These are phyloP conservation scores for Aspergillus egyptiacus DNA, from an alignment of 495 filamentous ascomycete species.

Conservation along the genomic window DNA sequence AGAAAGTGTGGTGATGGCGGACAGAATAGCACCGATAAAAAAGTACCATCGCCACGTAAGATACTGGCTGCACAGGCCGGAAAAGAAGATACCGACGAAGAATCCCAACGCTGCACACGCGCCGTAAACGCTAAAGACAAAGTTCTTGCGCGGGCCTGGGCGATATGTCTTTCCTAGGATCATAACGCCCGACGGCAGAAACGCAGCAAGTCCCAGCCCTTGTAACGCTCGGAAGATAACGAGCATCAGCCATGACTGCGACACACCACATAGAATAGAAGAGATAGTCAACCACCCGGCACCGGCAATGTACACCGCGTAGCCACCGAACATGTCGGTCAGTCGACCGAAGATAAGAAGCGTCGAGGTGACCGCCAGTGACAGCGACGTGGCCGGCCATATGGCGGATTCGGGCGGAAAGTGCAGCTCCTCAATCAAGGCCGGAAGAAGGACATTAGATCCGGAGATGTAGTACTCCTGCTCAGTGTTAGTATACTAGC, in stretches of 20 bases:
- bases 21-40: conserved; percentile 60
- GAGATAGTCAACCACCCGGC: conserved; percentile 67
- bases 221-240: conserved; percentile 71
- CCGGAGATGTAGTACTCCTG: conserved; percentile 78
- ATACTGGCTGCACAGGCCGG: conserved; percentile 61
- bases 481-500: neutral
- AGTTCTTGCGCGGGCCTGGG: conserved; percentile 78
- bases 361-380: conserved; percentile 65
- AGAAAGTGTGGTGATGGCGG: conserved; percentile 43
- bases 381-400: conserved; percentile 78
- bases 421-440: conserved; percentile 53
- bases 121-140: conserved; percentile 77
- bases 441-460: conserved; percentile 76
- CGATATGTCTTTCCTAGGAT: conserved; percentile 75
- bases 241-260: conserved; percentile 63
- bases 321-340: conserved; percentile 74
- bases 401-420: conserved; percentile 60
- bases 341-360: conserved; percentile 73
- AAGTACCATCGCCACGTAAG: conserved; percentile 74
- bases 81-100: conserved; percentile 75
- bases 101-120: conserved; percentile 74
- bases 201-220: conserved; percentile 73
- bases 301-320: conserved; percentile 61
- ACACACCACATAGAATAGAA: conserved; percentile 68
- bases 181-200: conserved; percentile 71